Percentiles rank a stretch among this genome's conserved stretches.
Conservation (phyloP, 139 green algal species). For the Tetraselmis chui region DNA sequence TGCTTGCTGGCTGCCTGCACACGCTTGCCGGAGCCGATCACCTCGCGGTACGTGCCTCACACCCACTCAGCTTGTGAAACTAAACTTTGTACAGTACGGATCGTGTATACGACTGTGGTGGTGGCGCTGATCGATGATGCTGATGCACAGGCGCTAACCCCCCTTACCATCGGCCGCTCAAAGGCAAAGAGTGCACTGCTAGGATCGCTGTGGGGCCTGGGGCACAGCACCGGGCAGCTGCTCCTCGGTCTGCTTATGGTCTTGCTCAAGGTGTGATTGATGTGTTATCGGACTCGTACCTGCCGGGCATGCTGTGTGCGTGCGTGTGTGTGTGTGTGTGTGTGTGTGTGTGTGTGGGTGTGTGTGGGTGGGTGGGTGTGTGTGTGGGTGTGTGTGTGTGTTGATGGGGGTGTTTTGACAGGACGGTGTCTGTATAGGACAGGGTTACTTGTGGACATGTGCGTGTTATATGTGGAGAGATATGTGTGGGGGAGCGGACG, state of each 20-base stretch:
- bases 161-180: slow-evolving; percentile 86
- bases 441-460: no score
- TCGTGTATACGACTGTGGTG: background rate
- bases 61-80: background rate
- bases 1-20: slow-evolving; percentile 90
- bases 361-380: no score
- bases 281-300: no score
- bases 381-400: no score
- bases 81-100: background rate
- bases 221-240: slow-evolving; percentile 93
- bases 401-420: no score
- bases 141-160: slow-evolving; percentile 71
- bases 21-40: slow-evolving; percentile 95
- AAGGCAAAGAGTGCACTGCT: slow-evolving; percentile 63
- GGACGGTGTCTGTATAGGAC: background rate
- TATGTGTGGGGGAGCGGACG: no score
- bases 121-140: background rate
- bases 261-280: slow-evolving; percentile 66
- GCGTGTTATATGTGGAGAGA: no score
- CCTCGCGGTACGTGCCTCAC: slow-evolving; percentile 60
- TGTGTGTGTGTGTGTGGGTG: no score
- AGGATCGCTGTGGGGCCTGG: slow-evolving; percentile 94
- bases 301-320: no score
- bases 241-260: slow-evolving; percentile 91
- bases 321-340: background rate